Base-by-base conservation (phyloP, 176 grass and related monocot genomes). In the Secale cereale region DNA sequence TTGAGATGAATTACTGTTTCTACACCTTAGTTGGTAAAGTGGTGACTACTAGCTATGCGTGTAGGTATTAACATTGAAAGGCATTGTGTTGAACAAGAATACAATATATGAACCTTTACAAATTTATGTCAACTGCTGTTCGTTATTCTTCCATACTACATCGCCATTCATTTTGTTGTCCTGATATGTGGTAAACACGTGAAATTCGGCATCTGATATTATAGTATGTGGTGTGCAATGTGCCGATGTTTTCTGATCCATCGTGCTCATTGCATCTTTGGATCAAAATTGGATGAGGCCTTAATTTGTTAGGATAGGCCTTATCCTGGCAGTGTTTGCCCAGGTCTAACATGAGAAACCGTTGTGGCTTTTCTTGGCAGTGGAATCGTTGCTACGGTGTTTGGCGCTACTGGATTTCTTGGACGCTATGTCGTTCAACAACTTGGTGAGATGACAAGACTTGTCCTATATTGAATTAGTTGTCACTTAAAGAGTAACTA, bases 351-450 rank as follows among this genome's bases (percentile, higher is more conserved):
- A 43, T 1, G 9, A 70, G 40, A 52, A 62, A 82, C 27, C 2
- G 11, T 43, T 33, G 9, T 36, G 1, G 8, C 35, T 14, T 36
- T 79, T 70, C 11, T 72, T 82, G 59, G 10, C 81, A 99, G 97
- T 96, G 93, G 97, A 90, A 99, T 99, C 27, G 39, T 99, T 30
- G 91, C 97, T 60, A 94, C 97, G 16, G 97, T 99, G 33, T 99
- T 99, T 92, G 97, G 97, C 65, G 93, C 97, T 92, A 99, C 97
- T 59, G 97, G 97, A 50, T 99, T 99, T 86, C 93, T 99, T 86
- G 97, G 97, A 22, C 93, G 91, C 27, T 99, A 99, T 72, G 86
- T 99, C 52, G 97, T 99, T 37, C 91, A 92, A 71, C 91, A 94
- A 27, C 93, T 99, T 78, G 97, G 93, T 99, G n/a, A 99, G 90